Base-by-base conservation (phyloP, 306 rosid species). In the Fragaria iinumae region DNA sequence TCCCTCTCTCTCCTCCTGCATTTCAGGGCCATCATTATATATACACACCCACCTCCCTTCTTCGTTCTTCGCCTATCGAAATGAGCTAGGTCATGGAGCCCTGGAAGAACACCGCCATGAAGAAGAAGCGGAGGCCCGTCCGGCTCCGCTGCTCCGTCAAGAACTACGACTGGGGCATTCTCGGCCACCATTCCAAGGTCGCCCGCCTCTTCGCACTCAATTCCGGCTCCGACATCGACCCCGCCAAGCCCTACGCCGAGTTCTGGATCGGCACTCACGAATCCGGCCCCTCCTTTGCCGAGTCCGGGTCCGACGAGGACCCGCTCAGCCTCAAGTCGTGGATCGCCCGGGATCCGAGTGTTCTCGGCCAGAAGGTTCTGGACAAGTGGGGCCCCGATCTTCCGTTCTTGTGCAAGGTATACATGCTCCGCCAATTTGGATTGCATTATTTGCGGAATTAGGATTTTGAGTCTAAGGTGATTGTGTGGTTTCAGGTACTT, bases 181-280 rank as follows among this genome's bases (percentile, higher is more conserved):
- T 59, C 48, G 84, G 87, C 14, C 38, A 41, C 52, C n/a, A 79
- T 34, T 84, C 87, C 14, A 80, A 80, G 6, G 87, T 73, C 64
- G 84, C 82, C 27, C 73, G 82, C 74, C 81, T 84, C 56, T 80
- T 59, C 76, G 71, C 74, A 13, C 84, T 80, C 74, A 84, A 84
- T 73, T 84, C 87, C n/a, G 82, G 80, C 17, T 74, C 76, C 39
- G 43, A 39, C 69, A 84, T 56, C 29, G 82, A 84, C 66, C 76
- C 81, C 43, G 52, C 32, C 17, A 62, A 73, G 65, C 80, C 74
- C 25, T 80, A 84, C 56, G 87, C 87, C 6, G 87, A 84, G 64
- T 67, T 84, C 72, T 84, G 87, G 87, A 84, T 84, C 71, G 87
- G 87, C 5, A 84, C 87, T 0, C 87, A 84, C 38, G 76, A 84